Evolutionary conservation across 495 filamentous ascomycete species (phyloP), one percentile per base, ranked within the genome.

Genomic region (Hapsidospora chrysogenum): DNA sequence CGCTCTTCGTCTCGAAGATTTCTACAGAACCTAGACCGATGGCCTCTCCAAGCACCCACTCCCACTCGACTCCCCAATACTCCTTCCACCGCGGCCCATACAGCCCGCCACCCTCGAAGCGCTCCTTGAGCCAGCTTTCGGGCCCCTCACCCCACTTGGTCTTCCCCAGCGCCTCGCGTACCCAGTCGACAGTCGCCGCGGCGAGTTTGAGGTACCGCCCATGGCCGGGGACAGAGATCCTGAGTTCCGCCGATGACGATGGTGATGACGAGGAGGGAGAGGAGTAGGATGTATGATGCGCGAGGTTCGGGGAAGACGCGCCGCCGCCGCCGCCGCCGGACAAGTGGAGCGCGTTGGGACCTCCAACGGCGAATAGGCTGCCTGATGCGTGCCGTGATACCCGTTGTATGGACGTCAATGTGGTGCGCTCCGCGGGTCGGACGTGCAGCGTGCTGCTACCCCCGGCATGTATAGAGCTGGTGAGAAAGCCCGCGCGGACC

Each of bases 1-100:
- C 79, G 47, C 74, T 86, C 18, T 78, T 66, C 10, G 85, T 93
- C 46, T 89, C 78, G 50, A 93, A 92, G 4, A 83, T 53, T 53
- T 92, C 85, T 19, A 89, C 60, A n/a, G 82, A 42, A 7, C 85
- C 85, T 2, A 74, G 66, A 1, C 84, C 84, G 9, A 86, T 66
- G 27, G 78, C 77, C 48, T 89, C 82, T 25, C 72, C 77, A 11
- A 92, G 44, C 9, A 79, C 65, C 80, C 80, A 92, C 29, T 76
- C 72, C 49, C 89, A 92, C 8, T 54, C 58, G 47, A 89, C 56
- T 2, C 85, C 85, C 42, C 76, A 74, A 40, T 85, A 72, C 5
- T 77, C 67, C 49, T 73, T 80, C 85, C 85, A 93, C 52, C 81
- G 60, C 2, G 61, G 60, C 41, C 67, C 66, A 49, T 80, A 74